Conservation (phyloP, 306 rosid species). For the Abrus precatorius region DNA sequence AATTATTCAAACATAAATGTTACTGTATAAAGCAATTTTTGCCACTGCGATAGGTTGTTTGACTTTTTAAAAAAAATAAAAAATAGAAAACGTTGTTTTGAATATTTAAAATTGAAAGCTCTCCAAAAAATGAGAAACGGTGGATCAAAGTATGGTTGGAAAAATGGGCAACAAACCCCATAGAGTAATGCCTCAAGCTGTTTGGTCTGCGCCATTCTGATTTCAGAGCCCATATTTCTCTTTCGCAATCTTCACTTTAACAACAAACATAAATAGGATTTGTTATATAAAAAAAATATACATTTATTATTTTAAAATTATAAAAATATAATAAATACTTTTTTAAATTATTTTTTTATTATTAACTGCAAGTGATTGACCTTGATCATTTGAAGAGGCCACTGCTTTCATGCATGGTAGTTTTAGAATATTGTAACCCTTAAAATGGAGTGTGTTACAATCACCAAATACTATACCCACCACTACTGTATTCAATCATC, state of each 20-base stretch:
- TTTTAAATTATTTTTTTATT: no score
- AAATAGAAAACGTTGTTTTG: background rate
- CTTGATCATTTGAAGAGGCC: no score
- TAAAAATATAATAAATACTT: no score
- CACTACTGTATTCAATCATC: no score
- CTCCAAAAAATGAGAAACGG: conserved; percentile 4
- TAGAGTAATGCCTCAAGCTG: conserved; percentile 16
- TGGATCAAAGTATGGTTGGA: conserved; percentile 6
- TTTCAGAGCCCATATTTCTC: conserved; percentile 16
- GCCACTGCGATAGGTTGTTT: background rate
- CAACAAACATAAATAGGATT: background rate
- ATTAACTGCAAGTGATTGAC: no score
- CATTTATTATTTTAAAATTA: no score
- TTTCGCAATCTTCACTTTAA: background rate
- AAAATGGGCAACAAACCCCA: conserved; percentile 18
- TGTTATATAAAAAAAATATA: no score
- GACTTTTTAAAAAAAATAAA: background rate
- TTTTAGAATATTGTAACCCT: no score
- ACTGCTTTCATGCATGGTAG: no score
- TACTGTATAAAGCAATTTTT: background rate
- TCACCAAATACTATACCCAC: no score
- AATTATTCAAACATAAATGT: background rate
- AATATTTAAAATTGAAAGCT: background rate
- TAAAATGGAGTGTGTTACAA: no score
- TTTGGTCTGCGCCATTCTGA: conserved; percentile 9